A percentile compares a stretch with the other conserved stretches of the same genome.
Evolutionary conservation across 139 green algal species (phyloP).

Genomic region (Tetradesmus obliquus): DNA sequence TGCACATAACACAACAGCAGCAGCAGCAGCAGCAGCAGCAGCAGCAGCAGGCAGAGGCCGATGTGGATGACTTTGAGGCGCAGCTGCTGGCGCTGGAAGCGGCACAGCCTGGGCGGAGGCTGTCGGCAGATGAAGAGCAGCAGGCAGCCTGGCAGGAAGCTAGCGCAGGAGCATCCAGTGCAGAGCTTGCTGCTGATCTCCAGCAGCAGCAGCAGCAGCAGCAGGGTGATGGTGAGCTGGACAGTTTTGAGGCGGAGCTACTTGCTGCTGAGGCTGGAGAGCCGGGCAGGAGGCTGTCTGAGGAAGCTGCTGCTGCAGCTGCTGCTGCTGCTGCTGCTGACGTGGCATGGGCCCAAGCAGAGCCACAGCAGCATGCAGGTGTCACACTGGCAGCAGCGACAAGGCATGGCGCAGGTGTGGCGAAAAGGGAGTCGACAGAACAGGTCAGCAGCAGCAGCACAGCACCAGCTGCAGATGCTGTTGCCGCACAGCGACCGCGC

Average conservation of each 20-base stretch:
- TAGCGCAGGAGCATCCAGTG: neutral
- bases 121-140: neutral
- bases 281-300: neutral
- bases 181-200: neutral
- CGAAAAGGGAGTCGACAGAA: neutral
- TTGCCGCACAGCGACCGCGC: neutral
- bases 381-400: neutral
- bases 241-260: neutral
- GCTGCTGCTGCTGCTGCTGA: neutral
- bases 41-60: neutral
- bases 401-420: neutral
- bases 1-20: neutral
- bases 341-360: neutral
- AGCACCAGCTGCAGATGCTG: neutral
- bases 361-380: neutral
- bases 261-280: neutral
- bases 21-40: too few species aligned
- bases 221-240: neutral
- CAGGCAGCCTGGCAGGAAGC: neutral
- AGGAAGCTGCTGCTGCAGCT: neutral
- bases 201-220: neutral
- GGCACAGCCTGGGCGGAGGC: conserved; percentile 4
- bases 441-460: neutral
- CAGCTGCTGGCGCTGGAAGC: conserved; percentile 6
- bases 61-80: conserved; percentile 2